A percentile compares a stretch with the other conserved stretches of the same genome.
Evolutionary conservation across 2,329 filamentous ascomycete genomes (phyloP).

Genomic region (Fusarium concolor): DNA sequence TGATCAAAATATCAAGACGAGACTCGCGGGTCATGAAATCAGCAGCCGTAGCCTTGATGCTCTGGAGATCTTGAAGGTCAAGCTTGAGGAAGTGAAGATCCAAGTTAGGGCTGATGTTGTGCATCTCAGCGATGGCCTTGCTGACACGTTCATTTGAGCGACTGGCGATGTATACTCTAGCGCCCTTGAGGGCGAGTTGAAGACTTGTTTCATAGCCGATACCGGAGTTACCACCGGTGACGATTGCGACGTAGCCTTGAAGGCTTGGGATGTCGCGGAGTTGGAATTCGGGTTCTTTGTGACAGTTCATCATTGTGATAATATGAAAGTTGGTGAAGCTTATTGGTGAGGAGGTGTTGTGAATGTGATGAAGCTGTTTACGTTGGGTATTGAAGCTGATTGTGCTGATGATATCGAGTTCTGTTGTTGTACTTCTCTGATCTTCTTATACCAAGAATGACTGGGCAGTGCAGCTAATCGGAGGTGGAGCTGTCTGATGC

Average conservation of each 20-base stretch:
- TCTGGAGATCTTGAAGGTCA: slow-evolving; percentile 38
- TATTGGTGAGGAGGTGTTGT: background rate
- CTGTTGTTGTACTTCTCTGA: background rate
- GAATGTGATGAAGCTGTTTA: background rate
- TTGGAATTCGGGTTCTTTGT: slow-evolving; percentile 22
- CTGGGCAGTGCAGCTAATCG: slow-evolving; percentile 9
- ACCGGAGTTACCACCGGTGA: slow-evolving; percentile 43
- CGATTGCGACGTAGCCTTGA: slow-evolving; percentile 37
- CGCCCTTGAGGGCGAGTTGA: slow-evolving; percentile 34
- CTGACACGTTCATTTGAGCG: slow-evolving; percentile 36
- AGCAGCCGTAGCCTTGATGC: slow-evolving; percentile 26
- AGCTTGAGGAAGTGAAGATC: slow-evolving; percentile 43
- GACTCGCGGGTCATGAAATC: slow-evolving; percentile 34
- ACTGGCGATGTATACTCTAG: slow-evolving; percentile 40
- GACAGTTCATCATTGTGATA: slow-evolving; percentile 18
- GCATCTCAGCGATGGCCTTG: slow-evolving; percentile 39
- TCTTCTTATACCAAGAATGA: slow-evolving; percentile 17
- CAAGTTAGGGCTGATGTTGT: slow-evolving; percentile 1
- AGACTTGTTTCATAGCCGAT: slow-evolving; percentile 42
- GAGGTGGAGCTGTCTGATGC: background rate
- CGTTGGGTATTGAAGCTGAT: background rate
- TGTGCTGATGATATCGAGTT: background rate
- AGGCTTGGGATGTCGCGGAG: slow-evolving; percentile 38
- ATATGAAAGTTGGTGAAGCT: rapidly evolving
- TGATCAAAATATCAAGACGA: slow-evolving; percentile 39